phyloP scores from a whole-genome alignment of 352 stramenopile species.

The Thraustotheca clavata region DNA sequence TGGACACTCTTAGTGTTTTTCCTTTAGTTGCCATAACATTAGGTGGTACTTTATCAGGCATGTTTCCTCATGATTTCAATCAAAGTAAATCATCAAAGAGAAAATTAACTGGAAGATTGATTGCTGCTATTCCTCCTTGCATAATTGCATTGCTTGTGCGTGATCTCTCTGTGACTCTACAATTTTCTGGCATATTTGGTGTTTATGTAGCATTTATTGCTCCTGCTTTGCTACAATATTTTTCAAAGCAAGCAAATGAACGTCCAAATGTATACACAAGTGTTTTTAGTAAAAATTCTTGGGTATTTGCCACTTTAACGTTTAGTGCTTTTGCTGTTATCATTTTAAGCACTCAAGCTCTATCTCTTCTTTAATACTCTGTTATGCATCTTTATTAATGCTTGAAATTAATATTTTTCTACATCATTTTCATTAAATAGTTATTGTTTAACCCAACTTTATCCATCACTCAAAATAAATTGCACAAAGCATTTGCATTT shows the following conservation, averaged over 20 bases:
- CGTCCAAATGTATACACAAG: not conserved
- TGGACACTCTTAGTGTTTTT: slow-evolving; percentile 87
- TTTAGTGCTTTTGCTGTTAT: not conserved
- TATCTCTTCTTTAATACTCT: no score
- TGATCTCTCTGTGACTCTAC: slow-evolving; percentile 78
- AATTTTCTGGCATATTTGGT: slow-evolving; percentile 70
- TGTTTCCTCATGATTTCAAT: slow-evolving; percentile 39
- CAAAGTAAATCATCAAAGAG: slow-evolving; percentile 26
- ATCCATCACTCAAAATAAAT: no score
- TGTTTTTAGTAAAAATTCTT: not conserved
- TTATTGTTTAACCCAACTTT: no score
- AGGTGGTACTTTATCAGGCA: slow-evolving; percentile 81
- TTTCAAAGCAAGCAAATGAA: slow-evolving; percentile 40
- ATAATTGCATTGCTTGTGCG: slow-evolving; percentile 72
- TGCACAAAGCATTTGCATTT: no score
- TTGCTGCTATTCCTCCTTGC: slow-evolving; percentile 66
- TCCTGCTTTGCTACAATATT: slow-evolving; percentile 57
- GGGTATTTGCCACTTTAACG: not conserved
- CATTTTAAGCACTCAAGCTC: not conserved
- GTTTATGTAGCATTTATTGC: slow-evolving; percentile 80
- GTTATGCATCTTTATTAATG: no score
- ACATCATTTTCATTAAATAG: no score
- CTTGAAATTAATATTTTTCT: no score
- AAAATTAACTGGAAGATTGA: slow-evolving; percentile 70
- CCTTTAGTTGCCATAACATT: slow-evolving; percentile 88